Percentiles rank a stretch among this genome's conserved stretches.
Evolutionary conservation across 495 filamentous ascomycete species (phyloP).

Genomic region (Sordaria brevicollis): DNA sequence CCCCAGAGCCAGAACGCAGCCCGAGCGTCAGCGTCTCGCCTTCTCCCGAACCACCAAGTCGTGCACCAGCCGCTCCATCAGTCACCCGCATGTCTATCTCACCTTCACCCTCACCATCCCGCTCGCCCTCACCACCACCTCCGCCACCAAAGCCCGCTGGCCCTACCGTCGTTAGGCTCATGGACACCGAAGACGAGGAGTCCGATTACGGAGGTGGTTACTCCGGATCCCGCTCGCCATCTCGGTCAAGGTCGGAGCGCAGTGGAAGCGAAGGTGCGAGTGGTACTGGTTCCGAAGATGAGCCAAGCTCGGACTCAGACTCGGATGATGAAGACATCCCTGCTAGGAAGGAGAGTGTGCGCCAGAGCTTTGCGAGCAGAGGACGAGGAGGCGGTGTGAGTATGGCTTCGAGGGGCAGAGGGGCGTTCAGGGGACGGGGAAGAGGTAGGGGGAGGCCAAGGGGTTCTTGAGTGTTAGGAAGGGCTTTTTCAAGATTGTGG

Average conservation of each 20-base stretch:
- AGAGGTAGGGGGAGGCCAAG: constrained; percentile 2
- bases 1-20: not conserved
- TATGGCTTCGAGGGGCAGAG: not conserved
- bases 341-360: constrained; percentile 3
- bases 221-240: not conserved
- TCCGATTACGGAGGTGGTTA: not conserved
- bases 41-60: not conserved
- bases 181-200: constrained; percentile 14
- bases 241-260: not conserved
- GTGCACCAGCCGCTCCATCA: not conserved
- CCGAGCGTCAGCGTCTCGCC: not conserved
- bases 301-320: constrained; percentile 9
- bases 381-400: not conserved
- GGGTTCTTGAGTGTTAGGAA: not conserved
- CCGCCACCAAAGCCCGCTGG: constrained; percentile 8
- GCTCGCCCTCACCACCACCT: not conserved
- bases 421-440: constrained; percentile 6
- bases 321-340: constrained; percentile 24
- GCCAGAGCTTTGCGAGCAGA: not conserved
- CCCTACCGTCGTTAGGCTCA: constrained; percentile 20
- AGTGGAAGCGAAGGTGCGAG: not conserved
- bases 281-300: not conserved
- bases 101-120: not conserved
- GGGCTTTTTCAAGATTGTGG: not conserved
- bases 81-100: not conserved